phyloP scores from a whole-genome alignment of 352 stramenopile species.

The Globisporangium abappressorium region DNA sequence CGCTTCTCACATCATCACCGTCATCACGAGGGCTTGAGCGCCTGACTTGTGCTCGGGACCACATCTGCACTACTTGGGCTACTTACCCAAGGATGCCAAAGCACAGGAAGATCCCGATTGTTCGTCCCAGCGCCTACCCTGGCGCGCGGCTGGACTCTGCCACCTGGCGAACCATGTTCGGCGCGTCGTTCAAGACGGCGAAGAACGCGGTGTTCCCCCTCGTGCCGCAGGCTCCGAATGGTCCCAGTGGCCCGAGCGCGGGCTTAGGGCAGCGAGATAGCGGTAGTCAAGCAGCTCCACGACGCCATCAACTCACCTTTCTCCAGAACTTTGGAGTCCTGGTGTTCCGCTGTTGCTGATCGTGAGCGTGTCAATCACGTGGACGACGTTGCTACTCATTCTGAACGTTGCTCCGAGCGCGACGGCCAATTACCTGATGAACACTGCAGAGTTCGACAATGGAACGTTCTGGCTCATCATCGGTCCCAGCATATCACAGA shows the following conservation, averaged over 20 bases:
- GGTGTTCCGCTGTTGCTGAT: conserved; percentile 23
- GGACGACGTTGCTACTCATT: conserved; percentile 34
- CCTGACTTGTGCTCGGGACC: no score
- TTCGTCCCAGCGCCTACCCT: conserved; percentile 13
- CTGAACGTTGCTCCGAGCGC: conserved; percentile 40
- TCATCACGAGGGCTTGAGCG: no score
- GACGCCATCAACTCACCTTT: conserved; percentile 21
- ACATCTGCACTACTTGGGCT: no score
- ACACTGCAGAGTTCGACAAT: conserved; percentile 42
- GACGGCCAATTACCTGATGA: conserved; percentile 44
- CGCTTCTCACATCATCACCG: neutral
- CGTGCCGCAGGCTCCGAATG: neutral
- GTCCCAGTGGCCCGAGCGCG: neutral
- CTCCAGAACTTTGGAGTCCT: conserved; percentile 29
- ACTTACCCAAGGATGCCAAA: conserved; percentile 1
- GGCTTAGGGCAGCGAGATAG: neutral
- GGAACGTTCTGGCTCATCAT: conserved; percentile 47
- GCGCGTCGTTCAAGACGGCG: neutral
- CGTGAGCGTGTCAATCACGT: conserved; percentile 23
- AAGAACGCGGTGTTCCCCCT: conserved; percentile 8
- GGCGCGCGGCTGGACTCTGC: conserved; percentile 9
- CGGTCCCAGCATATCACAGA: conserved; percentile 15
- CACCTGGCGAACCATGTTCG: conserved; percentile 8
- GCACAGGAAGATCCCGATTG: conserved; percentile 4
- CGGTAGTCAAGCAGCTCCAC: neutral